A percentile compares a stretch with the other conserved stretches of the same genome.
Conservation (phyloP, 2,329 filamentous ascomycete species). For the Ascochyta rabiei region DNA sequence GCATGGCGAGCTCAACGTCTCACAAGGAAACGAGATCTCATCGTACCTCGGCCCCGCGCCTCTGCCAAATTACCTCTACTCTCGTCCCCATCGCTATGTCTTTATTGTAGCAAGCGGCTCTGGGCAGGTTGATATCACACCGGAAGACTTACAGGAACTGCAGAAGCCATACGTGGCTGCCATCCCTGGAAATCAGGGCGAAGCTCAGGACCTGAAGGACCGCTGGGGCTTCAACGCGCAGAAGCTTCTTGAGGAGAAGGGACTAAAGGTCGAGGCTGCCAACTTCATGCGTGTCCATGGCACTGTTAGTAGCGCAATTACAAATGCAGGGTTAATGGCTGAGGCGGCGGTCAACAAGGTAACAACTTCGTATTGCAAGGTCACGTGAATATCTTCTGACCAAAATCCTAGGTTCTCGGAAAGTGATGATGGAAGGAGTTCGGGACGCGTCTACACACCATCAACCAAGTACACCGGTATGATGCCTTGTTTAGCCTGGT, state of each 20-base stretch:
- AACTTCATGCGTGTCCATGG: slow-evolving; percentile 28
- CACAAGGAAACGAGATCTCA: slow-evolving; percentile 16
- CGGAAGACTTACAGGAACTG: slow-evolving; percentile 24
- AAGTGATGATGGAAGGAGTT: not conserved
- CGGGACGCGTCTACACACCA: too few relatives aligned
- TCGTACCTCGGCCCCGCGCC: slow-evolving; percentile 29
- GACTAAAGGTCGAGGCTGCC: slow-evolving; percentile 23
- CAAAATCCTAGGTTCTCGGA: not conserved
- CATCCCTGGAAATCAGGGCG: slow-evolving; percentile 22
- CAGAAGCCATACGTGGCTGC: slow-evolving; percentile 26
- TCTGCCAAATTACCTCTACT: slow-evolving; percentile 29
- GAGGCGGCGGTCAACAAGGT: slow-evolving; percentile 27
- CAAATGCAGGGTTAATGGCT: slow-evolving; percentile 24
- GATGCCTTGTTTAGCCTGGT: too few relatives aligned
- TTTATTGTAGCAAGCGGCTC: slow-evolving; percentile 25
- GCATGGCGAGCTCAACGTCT: slow-evolving; percentile 15
- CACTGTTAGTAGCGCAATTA: slow-evolving; percentile 21
- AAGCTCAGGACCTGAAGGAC: slow-evolving; percentile 31
- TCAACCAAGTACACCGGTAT: too few relatives aligned
- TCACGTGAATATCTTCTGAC: not conserved
- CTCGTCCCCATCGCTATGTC: slow-evolving; percentile 28
- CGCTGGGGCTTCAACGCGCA: slow-evolving; percentile 30
- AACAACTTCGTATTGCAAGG: not conserved
- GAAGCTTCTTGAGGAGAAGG: slow-evolving; percentile 27
- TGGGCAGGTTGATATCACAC: slow-evolving; percentile 13